phyloP scores from a whole-genome alignment of 23 red algal genomes.

The Gracilaria vermiculophylla region DNA sequence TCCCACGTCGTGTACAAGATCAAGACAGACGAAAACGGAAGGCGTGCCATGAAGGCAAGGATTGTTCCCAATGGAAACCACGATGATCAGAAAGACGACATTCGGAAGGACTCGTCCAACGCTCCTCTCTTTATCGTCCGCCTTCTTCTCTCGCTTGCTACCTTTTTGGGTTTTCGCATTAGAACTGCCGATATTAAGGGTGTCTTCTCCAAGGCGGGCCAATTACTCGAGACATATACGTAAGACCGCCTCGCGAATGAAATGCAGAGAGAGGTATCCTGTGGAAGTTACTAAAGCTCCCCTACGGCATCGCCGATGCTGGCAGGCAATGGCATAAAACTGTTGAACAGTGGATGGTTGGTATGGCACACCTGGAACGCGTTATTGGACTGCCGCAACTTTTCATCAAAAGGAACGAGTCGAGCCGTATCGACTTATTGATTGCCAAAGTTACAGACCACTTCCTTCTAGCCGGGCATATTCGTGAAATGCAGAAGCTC shows the following conservation, averaged over 20 bases:
- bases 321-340: slow-evolving; percentile 22
- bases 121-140: slow-evolving; percentile 1
- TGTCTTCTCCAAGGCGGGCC: slow-evolving; percentile 18
- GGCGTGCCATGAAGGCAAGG: neutral
- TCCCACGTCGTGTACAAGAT: slow-evolving; percentile 53
- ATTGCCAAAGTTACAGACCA: slow-evolving; percentile 47
- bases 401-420: neutral
- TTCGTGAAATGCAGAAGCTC: neutral
- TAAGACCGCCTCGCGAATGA: slow-evolving; percentile 17
- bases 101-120: slow-evolving; percentile 46
- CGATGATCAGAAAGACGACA: slow-evolving; percentile 30
- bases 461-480: neutral
- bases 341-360: slow-evolving; percentile 7
- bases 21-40: slow-evolving; percentile 12
- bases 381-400: slow-evolving; percentile 14
- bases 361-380: neutral
- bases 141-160: slow-evolving; percentile 21
- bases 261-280: neutral
- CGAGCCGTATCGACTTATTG: neutral
- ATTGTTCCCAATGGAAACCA: slow-evolving; percentile 32
- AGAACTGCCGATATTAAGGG: slow-evolving; percentile 12
- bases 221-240: slow-evolving; percentile 21
- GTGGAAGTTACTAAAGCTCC: slow-evolving; percentile 35
- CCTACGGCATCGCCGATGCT: slow-evolving; percentile 29
- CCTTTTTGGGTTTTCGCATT: slow-evolving; percentile 10